Conservation (phyloP, 2,329 filamentous ascomycete genomes). For the Sporothrix luriei region DNA sequence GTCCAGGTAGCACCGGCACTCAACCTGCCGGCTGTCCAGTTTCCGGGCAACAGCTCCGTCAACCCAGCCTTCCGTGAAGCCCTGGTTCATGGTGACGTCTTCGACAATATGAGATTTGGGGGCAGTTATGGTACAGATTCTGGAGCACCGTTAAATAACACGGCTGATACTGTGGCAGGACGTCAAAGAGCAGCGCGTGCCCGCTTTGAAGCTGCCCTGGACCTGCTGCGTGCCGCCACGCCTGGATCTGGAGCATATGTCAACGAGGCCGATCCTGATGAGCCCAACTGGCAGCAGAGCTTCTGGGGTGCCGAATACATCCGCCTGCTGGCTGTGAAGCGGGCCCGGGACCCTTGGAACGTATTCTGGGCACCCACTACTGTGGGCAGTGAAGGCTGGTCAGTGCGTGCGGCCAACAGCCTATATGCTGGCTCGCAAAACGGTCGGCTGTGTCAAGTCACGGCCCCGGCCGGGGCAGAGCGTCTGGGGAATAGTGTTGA, state of each 20-base stretch:
- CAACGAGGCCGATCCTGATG: constrained; percentile 35
- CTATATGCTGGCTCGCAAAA: constrained; percentile 40
- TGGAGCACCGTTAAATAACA: not conserved
- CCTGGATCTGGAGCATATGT: constrained; percentile 34
- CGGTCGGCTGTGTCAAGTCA: constrained; percentile 36
- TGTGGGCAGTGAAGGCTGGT: constrained; percentile 50
- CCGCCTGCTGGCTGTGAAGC: constrained; percentile 34
- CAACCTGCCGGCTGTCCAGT: constrained; percentile 35
- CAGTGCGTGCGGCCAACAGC: constrained; percentile 43
- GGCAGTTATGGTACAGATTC: not conserved
- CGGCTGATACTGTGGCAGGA: not conserved
- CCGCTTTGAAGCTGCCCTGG: constrained; percentile 27
- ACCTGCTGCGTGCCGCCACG: constrained; percentile 29
- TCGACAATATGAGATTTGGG: constrained; percentile 31
- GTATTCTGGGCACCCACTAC: constrained; percentile 42
- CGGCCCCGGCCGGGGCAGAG: constrained; percentile 11
- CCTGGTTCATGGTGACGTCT: constrained; percentile 34
- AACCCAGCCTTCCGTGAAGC: constrained; percentile 34
- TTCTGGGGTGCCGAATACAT: constrained; percentile 36
- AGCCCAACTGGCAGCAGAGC: constrained; percentile 34
- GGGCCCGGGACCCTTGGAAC: constrained; percentile 34
- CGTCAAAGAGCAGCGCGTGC: constrained; percentile 14
- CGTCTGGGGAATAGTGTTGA: not conserved
- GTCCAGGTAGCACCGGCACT: constrained; percentile 36
- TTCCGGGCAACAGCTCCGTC: constrained; percentile 38